Evolutionary conservation across 768 basidiomycete genomes (phyloP).

Genomic region (Amyloporia xantha): DNA sequence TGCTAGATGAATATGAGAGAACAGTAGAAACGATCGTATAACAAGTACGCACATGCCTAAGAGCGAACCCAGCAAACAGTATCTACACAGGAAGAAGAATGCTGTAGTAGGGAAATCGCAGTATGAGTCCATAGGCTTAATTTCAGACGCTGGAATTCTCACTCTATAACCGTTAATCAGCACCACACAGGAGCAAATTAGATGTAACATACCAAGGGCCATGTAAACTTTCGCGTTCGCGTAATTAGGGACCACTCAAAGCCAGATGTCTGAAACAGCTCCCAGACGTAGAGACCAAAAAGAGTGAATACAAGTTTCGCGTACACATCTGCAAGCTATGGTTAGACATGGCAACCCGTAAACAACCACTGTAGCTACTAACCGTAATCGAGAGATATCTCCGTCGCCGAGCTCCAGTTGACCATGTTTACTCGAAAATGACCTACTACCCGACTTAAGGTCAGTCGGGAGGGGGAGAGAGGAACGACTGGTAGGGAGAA

Average conservation of each 20-base stretch:
- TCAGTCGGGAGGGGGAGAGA: neutral
- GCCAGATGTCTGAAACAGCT: conserved; percentile 51
- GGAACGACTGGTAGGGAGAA: neutral
- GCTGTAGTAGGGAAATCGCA: conserved; percentile 24
- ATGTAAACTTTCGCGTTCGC: conserved; percentile 51
- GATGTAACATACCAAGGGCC: conserved; percentile 61
- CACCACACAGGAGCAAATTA: too few species aligned
- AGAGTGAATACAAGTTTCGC: conserved; percentile 54
- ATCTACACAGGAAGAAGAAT: conserved; percentile 66
- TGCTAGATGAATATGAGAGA: conserved; percentile 30
- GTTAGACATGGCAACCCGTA: neutral
- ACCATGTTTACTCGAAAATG: conserved; percentile 32
- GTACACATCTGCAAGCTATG: conserved; percentile 40
- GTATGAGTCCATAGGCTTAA: neutral
- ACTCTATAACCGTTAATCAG: neutral
- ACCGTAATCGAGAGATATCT: conserved; percentile 24
- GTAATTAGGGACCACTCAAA: conserved; percentile 65
- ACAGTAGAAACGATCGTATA: neutral
- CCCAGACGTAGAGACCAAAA: conserved; percentile 65
- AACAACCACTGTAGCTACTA: neutral
- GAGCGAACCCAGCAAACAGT: conserved; percentile 63
- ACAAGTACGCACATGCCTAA: conserved; percentile 47
- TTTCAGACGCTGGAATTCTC: neutral
- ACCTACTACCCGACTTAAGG: neutral
- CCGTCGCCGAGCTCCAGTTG: conserved; percentile 41